Evolutionary conservation across 192 early-diverging fungal species (phyloP), one percentile per base, ranked within the genome.

Genomic region (Haplosporangium gracile): DNA sequence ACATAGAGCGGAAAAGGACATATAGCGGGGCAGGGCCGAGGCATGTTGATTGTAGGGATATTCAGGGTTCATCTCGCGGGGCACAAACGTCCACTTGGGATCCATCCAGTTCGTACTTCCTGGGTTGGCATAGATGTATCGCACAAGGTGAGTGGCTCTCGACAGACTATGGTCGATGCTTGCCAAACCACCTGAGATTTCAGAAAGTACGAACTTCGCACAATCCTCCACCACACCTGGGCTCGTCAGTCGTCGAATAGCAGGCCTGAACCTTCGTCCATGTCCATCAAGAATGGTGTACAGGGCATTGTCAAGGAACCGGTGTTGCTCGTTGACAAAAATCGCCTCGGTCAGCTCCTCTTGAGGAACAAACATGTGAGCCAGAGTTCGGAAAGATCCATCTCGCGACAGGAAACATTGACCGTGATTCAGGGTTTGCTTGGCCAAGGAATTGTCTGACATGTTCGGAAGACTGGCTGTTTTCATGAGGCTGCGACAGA

Each of bases 61-160:
- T 10, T 65, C 60, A 29, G 29, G 60, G 9, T 32, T 34, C 3
- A 65, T 11, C 29, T 65, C 60, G 13, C 60, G 60, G 0, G 60
- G 60, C 9, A 65, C 60, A 15, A 65, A 29, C 29, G 29, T 29
- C 60, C 60, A 65, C 60, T 32, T 13, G 26, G 60, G 60, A 10
- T 65, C 29, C 60, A 65, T 65, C 60, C 60, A 65, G 29, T 65
- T 15, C 10, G 60, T 65, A 13, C 0, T 32, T 11, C 60, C 60
- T 16, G 42, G 57, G 4, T 73, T 8, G 20, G 39, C 11, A 38
- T 83, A 83, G 38, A 83, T 78, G 60, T 74, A 51, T 2, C 22
- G 20, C 5, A 83, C 76, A 1, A 83, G 47, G 1, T 1, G 5
- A 1, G 2, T 10, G 0, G 76, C 81, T 53, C 38, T 63, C 4